phyloP scores from a whole-genome alignment of 805 yeast genomes.

The Saccharomyces paradoxus region DNA sequence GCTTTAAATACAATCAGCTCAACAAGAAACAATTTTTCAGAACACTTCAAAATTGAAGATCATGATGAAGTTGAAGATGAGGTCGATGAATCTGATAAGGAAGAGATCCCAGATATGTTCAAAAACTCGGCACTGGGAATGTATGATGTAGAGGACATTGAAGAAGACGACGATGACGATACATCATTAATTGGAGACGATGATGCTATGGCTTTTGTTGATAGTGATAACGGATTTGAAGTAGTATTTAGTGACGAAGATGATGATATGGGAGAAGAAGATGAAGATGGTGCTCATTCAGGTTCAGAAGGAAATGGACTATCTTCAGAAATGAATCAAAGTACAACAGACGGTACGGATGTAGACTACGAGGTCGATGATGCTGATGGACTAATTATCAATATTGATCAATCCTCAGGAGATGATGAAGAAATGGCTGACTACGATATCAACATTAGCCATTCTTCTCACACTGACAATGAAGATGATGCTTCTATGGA shows the following conservation, averaged over 20 bases:
- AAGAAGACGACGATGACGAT: constrained; percentile 53
- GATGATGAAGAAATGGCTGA: constrained; percentile 16
- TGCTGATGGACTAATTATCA: constrained; percentile 22
- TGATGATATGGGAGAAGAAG: constrained; percentile 28
- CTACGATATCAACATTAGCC: neutral
- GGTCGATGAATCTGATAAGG: constrained; percentile 55
- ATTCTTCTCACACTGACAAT: constrained; percentile 13
- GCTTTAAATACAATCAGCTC: constrained; percentile 52
- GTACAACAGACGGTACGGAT: constrained; percentile 4
- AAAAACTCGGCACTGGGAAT: constrained; percentile 87
- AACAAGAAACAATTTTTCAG: constrained; percentile 48
- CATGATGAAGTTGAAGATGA: constrained; percentile 49
- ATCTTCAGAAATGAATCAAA: neutral
- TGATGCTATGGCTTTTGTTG: constrained; percentile 34
- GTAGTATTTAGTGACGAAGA: constrained; percentile 29
- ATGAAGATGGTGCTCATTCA: constrained; percentile 20
- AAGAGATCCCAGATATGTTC: constrained; percentile 76
- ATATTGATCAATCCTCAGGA: constrained; percentile 5
- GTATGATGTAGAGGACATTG: constrained; percentile 77
- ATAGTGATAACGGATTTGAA: constrained; percentile 31
- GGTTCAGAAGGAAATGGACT: neutral
- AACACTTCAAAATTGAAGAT: constrained; percentile 47
- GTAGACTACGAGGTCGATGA: constrained; percentile 19
- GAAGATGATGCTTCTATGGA: constrained; percentile 18
- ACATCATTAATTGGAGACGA: constrained; percentile 41